A percentile compares a stretch with the other conserved stretches of the same genome.
These are phyloP conservation scores for Podaxis sp. DNA, from an alignment of 768 basidiomycete genomes.

Conservation along the genomic window DNA sequence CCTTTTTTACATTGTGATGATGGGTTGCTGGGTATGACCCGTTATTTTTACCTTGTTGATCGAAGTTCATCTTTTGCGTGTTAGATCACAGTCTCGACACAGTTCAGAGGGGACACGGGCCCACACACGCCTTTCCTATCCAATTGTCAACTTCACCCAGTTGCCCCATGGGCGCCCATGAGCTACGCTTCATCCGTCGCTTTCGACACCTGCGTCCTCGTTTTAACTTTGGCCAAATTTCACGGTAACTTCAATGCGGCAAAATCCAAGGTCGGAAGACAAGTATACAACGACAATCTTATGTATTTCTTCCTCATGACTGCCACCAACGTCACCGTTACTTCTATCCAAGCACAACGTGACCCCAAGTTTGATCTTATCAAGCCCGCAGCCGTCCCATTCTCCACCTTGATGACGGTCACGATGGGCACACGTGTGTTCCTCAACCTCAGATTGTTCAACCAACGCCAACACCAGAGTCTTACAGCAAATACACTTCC, in stretches of 20 bases:
- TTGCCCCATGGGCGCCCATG: conserved; percentile 8
- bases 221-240: conserved; percentile 3
- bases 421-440: conserved; percentile 10
- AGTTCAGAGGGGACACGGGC: conserved; percentile 4
- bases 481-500: neutral
- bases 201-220: conserved; percentile 8
- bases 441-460: conserved; percentile 8
- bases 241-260: neutral
- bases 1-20: conserved; percentile 8
- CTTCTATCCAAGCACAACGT: conserved; percentile 4
- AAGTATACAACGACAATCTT: conserved; percentile 7
- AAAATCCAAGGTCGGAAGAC: conserved; percentile 2
- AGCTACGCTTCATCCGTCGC: conserved; percentile 12
- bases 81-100: conserved; percentile 5
- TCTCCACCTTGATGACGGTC: conserved; percentile 11
- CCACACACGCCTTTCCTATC: conserved; percentile 5
- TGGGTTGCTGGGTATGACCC: conserved; percentile 6
- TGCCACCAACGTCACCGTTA: conserved; percentile 2
- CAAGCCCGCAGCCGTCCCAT: conserved; percentile 7
- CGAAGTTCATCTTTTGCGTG: neutral
- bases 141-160: conserved; percentile 6
- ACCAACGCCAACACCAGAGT: neutral
- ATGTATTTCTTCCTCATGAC: conserved; percentile 11
- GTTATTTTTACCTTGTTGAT: neutral
- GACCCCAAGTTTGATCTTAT: conserved; percentile 9